Conservation (phyloP, 805 yeast species). For the Candida corydali region DNA sequence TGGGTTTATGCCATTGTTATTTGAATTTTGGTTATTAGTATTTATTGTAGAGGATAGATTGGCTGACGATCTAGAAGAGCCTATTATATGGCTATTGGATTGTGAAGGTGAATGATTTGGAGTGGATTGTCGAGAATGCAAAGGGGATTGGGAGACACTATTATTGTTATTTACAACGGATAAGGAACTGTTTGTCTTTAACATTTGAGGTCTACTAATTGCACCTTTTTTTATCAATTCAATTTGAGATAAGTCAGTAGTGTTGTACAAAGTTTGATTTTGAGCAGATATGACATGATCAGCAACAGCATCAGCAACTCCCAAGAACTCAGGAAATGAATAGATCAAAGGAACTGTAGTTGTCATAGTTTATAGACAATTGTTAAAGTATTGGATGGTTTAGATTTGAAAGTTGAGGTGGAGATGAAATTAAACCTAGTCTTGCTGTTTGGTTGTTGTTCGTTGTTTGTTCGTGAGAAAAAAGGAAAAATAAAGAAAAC, state of each 20-base stretch:
- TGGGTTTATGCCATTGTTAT: not conserved
- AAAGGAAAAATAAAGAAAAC: too few species aligned
- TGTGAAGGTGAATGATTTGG: constrained; percentile 11
- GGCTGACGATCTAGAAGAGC: not conserved
- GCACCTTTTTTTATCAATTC: constrained; percentile 26
- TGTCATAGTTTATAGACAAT: too few species aligned
- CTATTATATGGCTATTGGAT: constrained; percentile 7
- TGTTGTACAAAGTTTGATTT: constrained; percentile 56
- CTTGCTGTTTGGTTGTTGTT: too few species aligned
- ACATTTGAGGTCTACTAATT: constrained; percentile 3
- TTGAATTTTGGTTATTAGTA: not conserved
- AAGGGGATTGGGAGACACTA: not conserved
- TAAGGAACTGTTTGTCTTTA: constrained; percentile 3
- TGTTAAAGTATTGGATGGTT: too few species aligned
- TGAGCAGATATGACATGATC: constrained; percentile 91
- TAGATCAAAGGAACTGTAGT: constrained; percentile 91
- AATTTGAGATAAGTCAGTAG: constrained; percentile 33
- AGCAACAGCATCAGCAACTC: constrained; percentile 95
- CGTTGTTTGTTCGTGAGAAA: too few species aligned
- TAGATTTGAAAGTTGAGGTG: too few species aligned
- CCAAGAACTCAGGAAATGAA: constrained; percentile 84
- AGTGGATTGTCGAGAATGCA: constrained; percentile 6
- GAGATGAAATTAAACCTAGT: too few species aligned
- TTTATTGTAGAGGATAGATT: not conserved
- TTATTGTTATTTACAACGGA: constrained; percentile 1